Evolutionary conservation across 192 early-diverging fungal species (phyloP), one percentile per base, ranked within the genome.

Genomic region (Coemansia sp.): DNA sequence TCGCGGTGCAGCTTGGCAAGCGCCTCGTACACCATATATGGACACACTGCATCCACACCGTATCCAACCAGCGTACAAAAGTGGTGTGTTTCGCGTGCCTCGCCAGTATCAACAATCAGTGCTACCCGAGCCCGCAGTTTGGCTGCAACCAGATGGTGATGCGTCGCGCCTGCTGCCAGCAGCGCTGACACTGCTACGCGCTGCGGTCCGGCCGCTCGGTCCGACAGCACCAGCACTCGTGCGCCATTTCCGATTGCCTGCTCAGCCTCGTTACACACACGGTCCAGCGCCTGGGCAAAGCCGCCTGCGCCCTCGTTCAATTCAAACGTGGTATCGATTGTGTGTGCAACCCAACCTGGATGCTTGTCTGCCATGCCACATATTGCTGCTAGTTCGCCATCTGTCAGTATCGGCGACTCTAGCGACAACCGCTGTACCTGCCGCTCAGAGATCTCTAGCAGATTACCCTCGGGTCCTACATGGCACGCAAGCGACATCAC

Each of bases 401-500:
- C 82, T 11, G 93, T 90, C 38, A 98, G 83, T 27, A 98, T 86
- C 27, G 96, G 94, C 26, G 94, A 93, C 16, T 90, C 88, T 3
- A 98, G 85, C 14, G 84, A 75, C 59, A 98, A 72, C 24, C 92
- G 87, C 53, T 88, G 85, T 59, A 88, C 86, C 74, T 98, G 97
- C 14, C 69, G 67, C 61, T 86, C 85, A 4, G 88, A 81, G 50
- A 96, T 86, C 70, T 94, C 92, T 55, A 98, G 86, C 58, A 98
- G 82, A 66, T 98, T 98, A 47, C 93, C 94, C 70, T 93, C 90
- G 5, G 94, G 91, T 20, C 97, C 97, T 16, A 98, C 83, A 75
- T 94, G 93, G 85, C 94, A 96, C 37, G 89, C 87, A 26, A 96
- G 85, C 18, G 93, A 94, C 97, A 98, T 98, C 84, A 98, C 94